Evolutionary conservation across 1,284 basidiomycete genomes (phyloP), one percentile per base, ranked within the genome.

Genomic region (Apiotrichum domesticum): DNA sequence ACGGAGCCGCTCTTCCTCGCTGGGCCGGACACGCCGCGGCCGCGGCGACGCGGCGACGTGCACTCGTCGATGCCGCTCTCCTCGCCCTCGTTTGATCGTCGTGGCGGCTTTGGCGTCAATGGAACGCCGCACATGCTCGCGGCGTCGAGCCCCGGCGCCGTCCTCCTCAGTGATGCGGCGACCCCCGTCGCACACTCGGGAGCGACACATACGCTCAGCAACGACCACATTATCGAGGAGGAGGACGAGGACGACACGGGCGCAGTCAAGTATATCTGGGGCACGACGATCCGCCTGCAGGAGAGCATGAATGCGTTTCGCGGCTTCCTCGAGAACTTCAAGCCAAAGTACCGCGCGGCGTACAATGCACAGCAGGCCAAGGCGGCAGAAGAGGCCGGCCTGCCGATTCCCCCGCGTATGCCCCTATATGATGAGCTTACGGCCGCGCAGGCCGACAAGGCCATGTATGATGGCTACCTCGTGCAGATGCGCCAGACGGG

Each of bases 231-330:
- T 11, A 37, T 45, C 35, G 65, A 56, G 29, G 87, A 86, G 2
- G 86, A 85, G 42, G 81, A 78, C 1, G 44, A 14, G 63, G 54
- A 8, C 62, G 50, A 34, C n/a, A 64, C 63, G 11, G 67, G 63
- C 14, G 67, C 61, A 21, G 72, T 67, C 59, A 88, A 90, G 58
- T 91, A 87, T 32, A 91, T 98, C 65, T 98, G 95, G 95, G 95
- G 95, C 40, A 98, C 95, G 1, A 93, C 87, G 2, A 91, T 98
- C 62, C 88, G 89, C 64, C 82, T 98, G 29, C 82, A 84, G 5
- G 89, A 96, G 74, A 88, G 88, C 10, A 96, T 97, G 89, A 86
- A 87, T 68, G 77, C 86, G 34, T 98, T 98, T 80, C 84, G 86
- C 48, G 85, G 89, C 49, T 98, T 98, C 74, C 78, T 98, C 55